Percentiles rank a stretch among this genome's conserved stretches.
These are phyloP conservation scores for Purshia tridentata DNA, from an alignment of 306 rosid species.

Conservation along the genomic window DNA sequence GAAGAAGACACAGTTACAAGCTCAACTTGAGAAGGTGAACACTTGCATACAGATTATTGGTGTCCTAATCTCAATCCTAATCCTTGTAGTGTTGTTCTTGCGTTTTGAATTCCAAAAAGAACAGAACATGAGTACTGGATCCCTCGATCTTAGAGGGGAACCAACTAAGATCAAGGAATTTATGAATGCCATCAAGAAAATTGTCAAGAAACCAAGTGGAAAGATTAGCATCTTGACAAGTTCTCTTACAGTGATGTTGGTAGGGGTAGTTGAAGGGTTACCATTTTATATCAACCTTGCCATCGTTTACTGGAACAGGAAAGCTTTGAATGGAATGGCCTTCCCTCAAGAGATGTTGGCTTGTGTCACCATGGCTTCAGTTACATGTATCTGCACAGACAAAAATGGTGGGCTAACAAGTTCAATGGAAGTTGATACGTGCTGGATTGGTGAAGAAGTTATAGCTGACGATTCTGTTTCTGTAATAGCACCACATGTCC, in stretches of 20 bases:
- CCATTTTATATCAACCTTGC: background rate
- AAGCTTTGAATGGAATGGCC: conserved; percentile 3
- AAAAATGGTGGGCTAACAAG: background rate
- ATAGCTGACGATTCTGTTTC: background rate
- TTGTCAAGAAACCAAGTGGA: conserved; percentile 15
- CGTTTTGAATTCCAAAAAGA: background rate
- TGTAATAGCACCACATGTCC: background rate
- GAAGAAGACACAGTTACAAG: background rate
- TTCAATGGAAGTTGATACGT: background rate
- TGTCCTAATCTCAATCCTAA: conserved; percentile 13
- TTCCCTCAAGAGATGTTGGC: conserved; percentile 1
- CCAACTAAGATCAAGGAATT: background rate
- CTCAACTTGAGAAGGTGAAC: conserved; percentile 14
- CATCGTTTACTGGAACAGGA: conserved; percentile 10
- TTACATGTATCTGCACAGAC: background rate
- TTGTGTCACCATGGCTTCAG: conserved; percentile 18
- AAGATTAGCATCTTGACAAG: background rate
- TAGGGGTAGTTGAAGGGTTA: conserved; percentile 18
- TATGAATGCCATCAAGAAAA: background rate
- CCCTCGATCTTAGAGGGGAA: conserved; percentile 5
- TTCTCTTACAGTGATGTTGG: background rate
- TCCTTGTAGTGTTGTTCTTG: conserved; percentile 7
- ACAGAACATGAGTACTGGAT: background rate
- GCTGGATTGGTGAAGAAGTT: background rate
- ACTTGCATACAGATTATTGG: background rate